These are phyloP conservation scores for Fusarium clavum DNA, from an alignment of 2,329 filamentous ascomycete species.

Conservation along the genomic window DNA sequence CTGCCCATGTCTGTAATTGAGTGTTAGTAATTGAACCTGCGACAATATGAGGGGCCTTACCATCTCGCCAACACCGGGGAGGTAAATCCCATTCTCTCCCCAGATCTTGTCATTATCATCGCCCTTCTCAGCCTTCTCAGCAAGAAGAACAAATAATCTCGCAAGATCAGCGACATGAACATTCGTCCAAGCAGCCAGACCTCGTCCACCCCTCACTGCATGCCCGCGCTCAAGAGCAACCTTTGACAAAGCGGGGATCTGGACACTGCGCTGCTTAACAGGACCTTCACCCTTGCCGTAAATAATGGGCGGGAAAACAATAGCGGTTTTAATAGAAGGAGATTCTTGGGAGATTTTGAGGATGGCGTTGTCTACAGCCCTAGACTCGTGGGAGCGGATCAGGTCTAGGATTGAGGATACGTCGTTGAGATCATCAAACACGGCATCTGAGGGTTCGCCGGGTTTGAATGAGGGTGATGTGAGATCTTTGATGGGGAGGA, in stretches of 20 bases:
- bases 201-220: constrained; percentile 51
- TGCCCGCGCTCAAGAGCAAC: constrained; percentile 50
- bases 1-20: constrained; percentile 43
- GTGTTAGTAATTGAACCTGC: background rate
- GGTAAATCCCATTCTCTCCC: constrained; percentile 55
- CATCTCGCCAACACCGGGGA: constrained; percentile 47
- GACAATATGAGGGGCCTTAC: constrained; percentile 28
- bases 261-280: constrained; percentile 55
- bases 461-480: constrained; percentile 46
- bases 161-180: constrained; percentile 53
- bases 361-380: constrained; percentile 54
- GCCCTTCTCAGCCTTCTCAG: constrained; percentile 46
- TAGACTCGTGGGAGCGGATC: constrained; percentile 43
- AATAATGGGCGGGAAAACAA: constrained; percentile 53
- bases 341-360: constrained; percentile 46
- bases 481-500: constrained; percentile 51
- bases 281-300: constrained; percentile 55
- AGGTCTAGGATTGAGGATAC: constrained; percentile 42
- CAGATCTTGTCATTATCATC: constrained; percentile 47
- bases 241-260: constrained; percentile 53
- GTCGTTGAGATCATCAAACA: constrained; percentile 53
- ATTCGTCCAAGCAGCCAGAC: constrained; percentile 52
- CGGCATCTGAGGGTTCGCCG: constrained; percentile 45
- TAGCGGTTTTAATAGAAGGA: constrained; percentile 49
- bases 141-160: constrained; percentile 46